Evolutionary conservation across 2,329 filamentous ascomycete species (phyloP), one percentile per base, ranked within the genome.

Genomic region (Decorospora gaudefroyi): DNA sequence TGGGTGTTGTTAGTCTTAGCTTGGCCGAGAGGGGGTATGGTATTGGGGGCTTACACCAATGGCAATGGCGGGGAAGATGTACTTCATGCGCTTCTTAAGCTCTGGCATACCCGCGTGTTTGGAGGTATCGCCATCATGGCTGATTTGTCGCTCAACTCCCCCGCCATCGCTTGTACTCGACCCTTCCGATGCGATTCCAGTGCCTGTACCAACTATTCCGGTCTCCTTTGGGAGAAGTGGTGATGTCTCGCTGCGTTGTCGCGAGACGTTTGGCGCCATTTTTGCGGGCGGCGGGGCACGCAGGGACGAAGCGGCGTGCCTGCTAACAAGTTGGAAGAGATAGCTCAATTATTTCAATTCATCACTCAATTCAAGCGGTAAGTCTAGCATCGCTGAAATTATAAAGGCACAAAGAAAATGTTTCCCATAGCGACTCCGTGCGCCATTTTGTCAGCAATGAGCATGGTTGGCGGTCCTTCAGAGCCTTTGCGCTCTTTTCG

Each of bases 61-160:
- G 6, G 77, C 79, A 32, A 86, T 69, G 1, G 83, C 81, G 2
- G 83, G 83, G 22, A 85, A 68, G 41, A 86, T 80, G 53, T 79
- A 80, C 42, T 75, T 76, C 63, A 86, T 67, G 37, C 71, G 70
- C 55, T 74, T 74, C 49, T 68, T 74, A 4, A 78, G 72, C 49
- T 79, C 77, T 0, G 76, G 72, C 42, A 76, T 59, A 3, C 76
- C 76, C 50, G 75, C 63, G 47, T 71, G 73, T 46, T 74, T 68
- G 32, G 59, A 60, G 10, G 48, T 45, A 38, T 64, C 65, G 11
- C 57, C 58, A n/a, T n/a, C n/a, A 45, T 65, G 57, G 57, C 59
- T 64, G 32, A 46, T 23, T 49, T 70, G 68, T 15, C 68, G 59
- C 53, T 72, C 70, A 5, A 74, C 45, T 19, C 68, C 67, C 17